Percentiles rank a stretch among this genome's conserved stretches.
Evolutionary conservation across 331 rosid species (phyloP).

Genomic region (Ulmus americana): DNA sequence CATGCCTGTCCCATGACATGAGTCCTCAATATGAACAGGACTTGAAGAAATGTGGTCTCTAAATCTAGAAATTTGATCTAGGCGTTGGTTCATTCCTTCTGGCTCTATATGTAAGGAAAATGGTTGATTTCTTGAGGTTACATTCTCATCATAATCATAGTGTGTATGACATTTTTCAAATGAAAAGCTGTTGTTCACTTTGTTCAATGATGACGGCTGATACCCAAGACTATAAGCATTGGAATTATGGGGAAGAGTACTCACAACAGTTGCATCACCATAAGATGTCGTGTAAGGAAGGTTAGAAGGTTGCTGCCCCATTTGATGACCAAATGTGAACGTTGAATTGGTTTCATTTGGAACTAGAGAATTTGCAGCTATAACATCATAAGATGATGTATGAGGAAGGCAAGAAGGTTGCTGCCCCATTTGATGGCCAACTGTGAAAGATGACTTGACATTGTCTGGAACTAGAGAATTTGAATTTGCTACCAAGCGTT

Average conservation of each 20-base stretch:
- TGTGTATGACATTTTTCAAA: constrained; percentile 3
- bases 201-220: constrained; percentile 6
- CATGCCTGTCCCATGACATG: constrained; percentile 7
- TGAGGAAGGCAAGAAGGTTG: constrained; percentile 10
- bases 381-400: constrained; percentile 26
- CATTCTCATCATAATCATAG: constrained; percentile 18
- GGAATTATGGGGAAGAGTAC: constrained; percentile 16
- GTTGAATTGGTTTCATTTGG: background rate
- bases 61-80: constrained; percentile 19
- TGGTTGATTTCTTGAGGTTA: constrained; percentile 24
- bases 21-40: background rate
- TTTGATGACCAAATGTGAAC: background rate
- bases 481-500: constrained; percentile 20
- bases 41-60: constrained; percentile 15
- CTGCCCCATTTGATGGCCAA: constrained; percentile 6
- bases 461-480: constrained; percentile 13
- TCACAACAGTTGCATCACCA: constrained; percentile 24
- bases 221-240: constrained; percentile 23
- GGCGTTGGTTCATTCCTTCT: constrained; percentile 18
- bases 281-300: constrained; percentile 19
- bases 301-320: constrained; percentile 3
- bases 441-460: background rate
- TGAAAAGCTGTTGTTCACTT: constrained; percentile 18
- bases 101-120: constrained; percentile 15
- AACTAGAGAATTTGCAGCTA: constrained; percentile 15